A percentile compares a stretch with the other conserved stretches of the same genome.
Evolutionary conservation across 805 yeast genomes (phyloP).

Genomic region (Wickerhamomyces ciferrii): DNA sequence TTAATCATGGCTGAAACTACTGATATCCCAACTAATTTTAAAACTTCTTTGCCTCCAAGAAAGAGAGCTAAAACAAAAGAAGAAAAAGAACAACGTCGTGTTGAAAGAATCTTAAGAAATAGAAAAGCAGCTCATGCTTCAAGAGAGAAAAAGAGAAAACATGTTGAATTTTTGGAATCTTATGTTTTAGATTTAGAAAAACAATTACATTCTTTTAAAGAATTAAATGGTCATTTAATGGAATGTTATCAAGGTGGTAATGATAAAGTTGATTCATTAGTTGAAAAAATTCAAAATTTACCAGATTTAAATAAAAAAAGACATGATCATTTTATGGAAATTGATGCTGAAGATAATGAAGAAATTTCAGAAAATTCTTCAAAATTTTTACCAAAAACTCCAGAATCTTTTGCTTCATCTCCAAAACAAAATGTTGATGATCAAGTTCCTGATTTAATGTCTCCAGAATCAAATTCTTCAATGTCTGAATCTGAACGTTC

Average conservation of each 20-base stretch:
- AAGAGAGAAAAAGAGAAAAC: constrained; percentile 91
- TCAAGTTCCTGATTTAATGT: constrained; percentile 11
- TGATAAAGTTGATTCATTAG: constrained; percentile 11
- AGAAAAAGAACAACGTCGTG: constrained; percentile 94
- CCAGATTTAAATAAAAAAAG: constrained; percentile 20
- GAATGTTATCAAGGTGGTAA: constrained; percentile 14
- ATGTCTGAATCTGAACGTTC: constrained; percentile 3
- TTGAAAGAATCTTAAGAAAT: constrained; percentile 88
- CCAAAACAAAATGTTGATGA: constrained; percentile 11
- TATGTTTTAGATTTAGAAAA: constrained; percentile 21
- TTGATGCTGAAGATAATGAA: constrained; percentile 5
- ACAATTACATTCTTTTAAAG: constrained; percentile 13
- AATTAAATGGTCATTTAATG: constrained; percentile 11
- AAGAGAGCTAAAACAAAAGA: constrained; percentile 95
- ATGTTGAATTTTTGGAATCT: constrained; percentile 75
- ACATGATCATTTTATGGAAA: constrained; percentile 13
- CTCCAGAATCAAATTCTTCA: constrained; percentile 8
- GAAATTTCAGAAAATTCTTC: background rate
- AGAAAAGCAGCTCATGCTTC: constrained; percentile 98
- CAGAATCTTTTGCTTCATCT: constrained; percentile 18
- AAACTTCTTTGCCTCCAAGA: constrained; percentile 76
- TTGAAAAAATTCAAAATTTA: constrained; percentile 6
- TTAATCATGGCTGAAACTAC: constrained; percentile 14
- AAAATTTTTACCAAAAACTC: constrained; percentile 18
- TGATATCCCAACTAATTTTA: constrained; percentile 31